These are phyloP conservation scores for Pseudohalonectria lignicola DNA, from an alignment of 2,329 filamentous ascomycete genomes.

Conservation along the genomic window DNA sequence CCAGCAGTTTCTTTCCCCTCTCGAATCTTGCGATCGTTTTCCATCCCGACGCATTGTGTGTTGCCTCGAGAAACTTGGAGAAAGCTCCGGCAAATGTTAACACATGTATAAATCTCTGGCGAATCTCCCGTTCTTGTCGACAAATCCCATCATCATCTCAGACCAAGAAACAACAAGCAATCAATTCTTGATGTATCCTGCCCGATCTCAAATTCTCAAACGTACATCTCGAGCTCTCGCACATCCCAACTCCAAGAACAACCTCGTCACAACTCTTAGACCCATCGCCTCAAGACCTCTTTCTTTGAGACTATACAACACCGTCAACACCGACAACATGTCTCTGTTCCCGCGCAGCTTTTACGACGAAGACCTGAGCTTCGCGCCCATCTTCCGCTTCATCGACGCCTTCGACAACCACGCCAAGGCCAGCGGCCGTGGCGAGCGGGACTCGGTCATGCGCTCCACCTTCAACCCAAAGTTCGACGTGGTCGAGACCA, in stretches of 20 bases:
- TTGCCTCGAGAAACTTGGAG: not conserved
- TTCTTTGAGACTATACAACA: no score
- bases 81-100: not conserved
- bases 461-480: slow-evolving; percentile 57
- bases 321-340: slow-evolving; percentile 36
- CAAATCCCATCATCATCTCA: not conserved
- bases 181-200: not conserved
- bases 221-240: not conserved
- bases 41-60: no score
- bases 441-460: slow-evolving; percentile 14
- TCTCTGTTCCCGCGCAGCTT: slow-evolving; percentile 45
- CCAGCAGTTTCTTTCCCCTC: no score
- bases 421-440: slow-evolving; percentile 7
- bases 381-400: slow-evolving; percentile 43
- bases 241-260: not conserved
- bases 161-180: not conserved
- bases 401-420: slow-evolving; percentile 49
- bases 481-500: slow-evolving; percentile 67
- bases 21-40: no score
- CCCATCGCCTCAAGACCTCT: not conserved
- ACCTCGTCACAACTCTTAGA: not conserved
- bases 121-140: not conserved
- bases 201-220: not conserved
- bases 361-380: slow-evolving; percentile 12
- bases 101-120: slow-evolving; percentile 4